Evolutionary conservation across 129 eudicot genomes (phyloP).

Genomic region (Silybum marianum): DNA sequence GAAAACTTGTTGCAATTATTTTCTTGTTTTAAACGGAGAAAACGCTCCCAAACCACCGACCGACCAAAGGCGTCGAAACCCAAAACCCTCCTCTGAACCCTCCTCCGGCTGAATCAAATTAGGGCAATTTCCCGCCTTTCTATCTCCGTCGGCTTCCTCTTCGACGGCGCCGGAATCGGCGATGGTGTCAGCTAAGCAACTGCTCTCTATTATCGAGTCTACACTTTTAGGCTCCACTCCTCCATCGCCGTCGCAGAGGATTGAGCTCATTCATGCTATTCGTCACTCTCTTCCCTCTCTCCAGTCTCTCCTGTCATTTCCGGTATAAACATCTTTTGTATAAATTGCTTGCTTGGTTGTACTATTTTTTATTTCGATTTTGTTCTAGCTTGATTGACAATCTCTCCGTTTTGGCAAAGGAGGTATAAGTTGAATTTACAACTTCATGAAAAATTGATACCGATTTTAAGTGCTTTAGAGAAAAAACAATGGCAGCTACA

Average conservation of each 20-base stretch:
- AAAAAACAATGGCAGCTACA: neutral
- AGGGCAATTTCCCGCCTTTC: conserved; percentile 44
- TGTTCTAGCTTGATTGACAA: neutral
- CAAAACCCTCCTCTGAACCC: conserved; percentile 9
- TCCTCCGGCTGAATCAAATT: conserved; percentile 11
- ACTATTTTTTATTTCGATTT: neutral
- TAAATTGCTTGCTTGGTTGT: neutral
- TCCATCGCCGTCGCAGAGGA: conserved; percentile 72
- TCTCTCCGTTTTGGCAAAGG: neutral
- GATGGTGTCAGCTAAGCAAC: conserved; percentile 87
- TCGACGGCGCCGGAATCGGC: conserved; percentile 23
- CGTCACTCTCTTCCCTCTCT: conserved; percentile 71
- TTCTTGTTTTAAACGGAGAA: neutral
- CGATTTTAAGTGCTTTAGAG: neutral
- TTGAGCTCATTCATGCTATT: conserved; percentile 81
- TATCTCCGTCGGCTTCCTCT: neutral
- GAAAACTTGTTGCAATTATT: neutral
- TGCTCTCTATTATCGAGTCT: conserved; percentile 65
- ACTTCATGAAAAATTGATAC: neutral
- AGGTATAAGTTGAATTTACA: neutral
- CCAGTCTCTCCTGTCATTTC: conserved; percentile 67
- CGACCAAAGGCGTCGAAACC: neutral
- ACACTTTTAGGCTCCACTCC: conserved; percentile 61
- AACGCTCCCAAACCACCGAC: conserved; percentile 18
- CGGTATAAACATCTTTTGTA: conserved; percentile 37